Percentiles rank a stretch among this genome's conserved stretches.
These are phyloP conservation scores for Pistacia integerrima DNA, from an alignment of 345 rosid genomes.

Conservation along the genomic window DNA sequence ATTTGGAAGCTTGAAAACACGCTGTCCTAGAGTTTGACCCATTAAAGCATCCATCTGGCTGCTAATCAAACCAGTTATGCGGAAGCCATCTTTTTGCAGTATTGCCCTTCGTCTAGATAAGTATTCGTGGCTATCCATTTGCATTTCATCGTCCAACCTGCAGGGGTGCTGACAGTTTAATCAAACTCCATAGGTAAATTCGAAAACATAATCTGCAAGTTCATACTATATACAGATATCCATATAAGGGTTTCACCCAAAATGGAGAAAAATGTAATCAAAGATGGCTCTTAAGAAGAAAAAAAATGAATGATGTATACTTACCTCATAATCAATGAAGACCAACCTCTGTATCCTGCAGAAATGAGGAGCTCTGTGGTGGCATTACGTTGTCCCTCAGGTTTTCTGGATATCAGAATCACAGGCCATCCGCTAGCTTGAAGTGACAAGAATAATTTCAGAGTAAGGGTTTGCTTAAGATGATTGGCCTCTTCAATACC, in stretches of 20 bases:
- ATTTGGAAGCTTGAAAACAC: slow-evolving; percentile 70
- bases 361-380: slow-evolving; percentile 44
- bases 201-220: not conserved
- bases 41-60: slow-evolving; percentile 70
- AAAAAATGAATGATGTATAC: not conserved
- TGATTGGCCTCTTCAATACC: slow-evolving; percentile 47
- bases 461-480: slow-evolving; percentile 35
- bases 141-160: slow-evolving; percentile 54
- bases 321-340: slow-evolving; percentile 74
- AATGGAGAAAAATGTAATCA: not conserved
- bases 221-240: not conserved
- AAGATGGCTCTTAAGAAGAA: too few species aligned
- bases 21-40: slow-evolving; percentile 40
- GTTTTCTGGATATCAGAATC: slow-evolving; percentile 59
- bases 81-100: slow-evolving; percentile 39
- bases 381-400: slow-evolving; percentile 38
- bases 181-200: not conserved
- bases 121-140: slow-evolving; percentile 39
- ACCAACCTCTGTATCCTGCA: slow-evolving; percentile 66
- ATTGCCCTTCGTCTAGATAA: slow-evolving; percentile 35
- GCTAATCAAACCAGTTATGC: slow-evolving; percentile 54
- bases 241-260: not conserved
- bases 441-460: slow-evolving; percentile 51
- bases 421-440: slow-evolving; percentile 61
- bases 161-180: slow-evolving; percentile 13